Percentiles rank a stretch among this genome's conserved stretches.
phyloP scores from a whole-genome alignment of 768 basidiomycete species.

The Pleurotus ostreatus region DNA sequence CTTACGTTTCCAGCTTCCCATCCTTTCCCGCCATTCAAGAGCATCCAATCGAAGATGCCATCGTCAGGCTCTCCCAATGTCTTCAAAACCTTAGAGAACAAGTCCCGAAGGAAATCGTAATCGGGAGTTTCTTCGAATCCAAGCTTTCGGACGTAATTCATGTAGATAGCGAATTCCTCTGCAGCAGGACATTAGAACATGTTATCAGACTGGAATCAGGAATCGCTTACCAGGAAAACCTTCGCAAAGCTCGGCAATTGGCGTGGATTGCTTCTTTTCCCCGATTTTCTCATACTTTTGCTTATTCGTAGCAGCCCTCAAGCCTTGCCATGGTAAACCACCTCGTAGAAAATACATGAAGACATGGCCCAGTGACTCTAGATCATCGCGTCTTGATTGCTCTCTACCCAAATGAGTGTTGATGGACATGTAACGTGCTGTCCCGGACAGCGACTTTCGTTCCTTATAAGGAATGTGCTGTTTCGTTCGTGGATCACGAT shows the following conservation, averaged over 20 bases:
- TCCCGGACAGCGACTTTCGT: constrained; percentile 93
- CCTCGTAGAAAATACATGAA: constrained; percentile 99
- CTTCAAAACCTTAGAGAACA: constrained; percentile 90
- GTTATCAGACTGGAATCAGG: constrained; percentile 3
- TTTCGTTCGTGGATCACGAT: constrained; percentile 96
- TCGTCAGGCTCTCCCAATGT: constrained; percentile 87
- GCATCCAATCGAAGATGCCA: constrained; percentile 95
- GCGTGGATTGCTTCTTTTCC: constrained; percentile 95
- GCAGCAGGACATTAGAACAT: constrained; percentile 8
- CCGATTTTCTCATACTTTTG: constrained; percentile 99
- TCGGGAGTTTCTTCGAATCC: constrained; percentile 98
- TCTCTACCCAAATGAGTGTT: constrained; percentile 98
- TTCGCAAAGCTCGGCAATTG: constrained; percentile 90
- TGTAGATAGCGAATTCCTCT: constrained; percentile 99
- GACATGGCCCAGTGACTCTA: constrained; percentile 96
- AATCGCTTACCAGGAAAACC: constrained; percentile 82
- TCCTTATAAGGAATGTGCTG: constrained; percentile 99
- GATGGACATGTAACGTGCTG: constrained; percentile 99
- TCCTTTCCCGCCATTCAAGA: constrained; percentile 89
- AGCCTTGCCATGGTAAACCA: constrained; percentile 96
- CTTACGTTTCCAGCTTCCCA: constrained; percentile 89
- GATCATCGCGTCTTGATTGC: constrained; percentile 90
- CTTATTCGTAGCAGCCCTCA: constrained; percentile 97
- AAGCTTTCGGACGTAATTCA: constrained; percentile 98
- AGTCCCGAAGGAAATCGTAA: constrained; percentile 94